Base-by-base conservation (phyloP, 306 rosid species). In the Dalbergia cultrata region DNA sequence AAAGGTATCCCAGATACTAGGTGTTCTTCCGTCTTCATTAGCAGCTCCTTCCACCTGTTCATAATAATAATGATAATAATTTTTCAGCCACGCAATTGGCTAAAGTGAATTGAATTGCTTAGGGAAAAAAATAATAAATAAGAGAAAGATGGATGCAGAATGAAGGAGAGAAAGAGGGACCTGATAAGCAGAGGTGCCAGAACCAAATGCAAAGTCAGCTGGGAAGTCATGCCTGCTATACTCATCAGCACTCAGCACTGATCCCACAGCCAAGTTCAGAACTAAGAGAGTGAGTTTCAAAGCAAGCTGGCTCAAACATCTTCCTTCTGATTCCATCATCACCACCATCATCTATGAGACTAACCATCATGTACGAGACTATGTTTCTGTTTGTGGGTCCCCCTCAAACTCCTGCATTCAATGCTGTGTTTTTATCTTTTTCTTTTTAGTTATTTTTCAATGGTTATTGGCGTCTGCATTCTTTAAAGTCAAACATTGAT, bases 1-100 rank as follows among this genome's bases (percentile, higher is more conserved):
- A 60, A 19, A 78, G 35, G 89, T 86, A 59, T 88, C 92, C 90
- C 86, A 86, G 52, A 90, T 86, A 78, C 94, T 84, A 0, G 91
- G 84, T 9, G 89, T 88, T 77, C 91, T 88, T 8, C 90, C 90
- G 83, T 90, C 94, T 75, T 90, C 75, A 8, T 41, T 62, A 8
- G 90, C 91, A 5, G 90, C 90, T 64, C 94, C 94, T 63, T 90
- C 94, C 56, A 84, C 88, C 94, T 90, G 60, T n/a, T 3, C n/a
- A 8, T 64, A 14, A 17, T 13, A 21, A 33, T 3, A 67, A 18
- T 8, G 10, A 21, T 19, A 10, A 47, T 47, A 9, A 43, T 9
- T 9, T 37, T 37, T 37, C 7, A 1, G 0, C 7, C 41, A 37
- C 41, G 5, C 41, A 37, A 37, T 37, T 37, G 41, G 41, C 41